Conservation (phyloP, 345 rosid species). For the Firmiana major region DNA sequence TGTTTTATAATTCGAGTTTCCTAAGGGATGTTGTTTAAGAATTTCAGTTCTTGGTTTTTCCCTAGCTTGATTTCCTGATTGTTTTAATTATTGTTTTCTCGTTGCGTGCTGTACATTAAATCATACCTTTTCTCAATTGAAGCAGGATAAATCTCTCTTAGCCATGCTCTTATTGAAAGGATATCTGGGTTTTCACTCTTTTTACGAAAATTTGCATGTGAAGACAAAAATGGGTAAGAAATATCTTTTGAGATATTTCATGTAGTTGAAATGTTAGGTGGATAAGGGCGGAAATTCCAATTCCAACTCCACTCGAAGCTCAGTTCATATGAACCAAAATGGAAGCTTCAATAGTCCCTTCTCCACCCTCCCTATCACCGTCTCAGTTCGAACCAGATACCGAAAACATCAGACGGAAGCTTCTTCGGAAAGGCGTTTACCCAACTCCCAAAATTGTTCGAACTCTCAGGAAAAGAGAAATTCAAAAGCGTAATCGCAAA, state of each 20-base stretch:
- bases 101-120: neutral
- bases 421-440: conserved; percentile 46
- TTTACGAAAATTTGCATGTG: neutral
- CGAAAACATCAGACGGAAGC: conserved; percentile 3
- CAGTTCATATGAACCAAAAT: neutral
- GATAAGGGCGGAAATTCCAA: neutral
- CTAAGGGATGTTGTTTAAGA: neutral
- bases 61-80: neutral
- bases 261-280: neutral
- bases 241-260: neutral
- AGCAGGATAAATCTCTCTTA: too few species aligned
- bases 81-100: neutral
- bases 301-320: neutral
- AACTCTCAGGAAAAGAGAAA: conserved; percentile 66
- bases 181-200: too few species aligned
- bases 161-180: too few species aligned
- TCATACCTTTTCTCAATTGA: neutral
- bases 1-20: neutral
- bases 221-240: neutral
- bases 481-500: conserved; percentile 77
- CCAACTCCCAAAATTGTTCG: conserved; percentile 75
- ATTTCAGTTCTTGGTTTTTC: neutral
- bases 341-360: conserved; percentile 6
- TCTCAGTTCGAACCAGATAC: neutral
- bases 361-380: neutral